Percentiles rank a stretch among this genome's conserved stretches.
These are phyloP conservation scores for Teratosphaeria destructans DNA, from an alignment of 2,329 filamentous ascomycete species.

Conservation along the genomic window DNA sequence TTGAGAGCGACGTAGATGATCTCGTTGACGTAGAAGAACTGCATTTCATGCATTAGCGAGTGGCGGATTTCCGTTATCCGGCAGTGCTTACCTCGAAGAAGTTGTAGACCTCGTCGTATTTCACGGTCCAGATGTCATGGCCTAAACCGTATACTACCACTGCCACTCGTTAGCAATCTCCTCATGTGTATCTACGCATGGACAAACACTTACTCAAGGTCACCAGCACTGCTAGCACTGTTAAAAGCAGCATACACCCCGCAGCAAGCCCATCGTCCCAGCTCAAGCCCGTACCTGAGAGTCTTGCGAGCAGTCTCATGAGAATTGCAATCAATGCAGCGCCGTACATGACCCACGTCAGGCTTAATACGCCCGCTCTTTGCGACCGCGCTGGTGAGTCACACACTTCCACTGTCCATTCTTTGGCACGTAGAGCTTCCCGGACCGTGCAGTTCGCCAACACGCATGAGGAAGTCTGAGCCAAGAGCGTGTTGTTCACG, in stretches of 20 bases:
- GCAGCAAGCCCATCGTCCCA: conserved; percentile 5
- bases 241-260: conserved; percentile 2
- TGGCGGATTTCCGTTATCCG: neutral
- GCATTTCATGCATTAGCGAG: neutral
- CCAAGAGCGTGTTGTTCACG: conserved; percentile 5
- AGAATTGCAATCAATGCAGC: conserved; percentile 6
- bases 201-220: neutral
- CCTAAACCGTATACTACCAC: conserved; percentile 13
- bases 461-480: conserved; percentile 5
- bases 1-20: conserved; percentile 1
- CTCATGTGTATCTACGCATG: neutral
- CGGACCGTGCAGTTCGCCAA: conserved; percentile 1
- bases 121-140: conserved; percentile 13
- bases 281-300: conserved; percentile 3
- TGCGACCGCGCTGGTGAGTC: neutral
- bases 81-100: neutral
- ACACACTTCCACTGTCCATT: conserved; percentile 5
- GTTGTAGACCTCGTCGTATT: conserved; percentile 6
- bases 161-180: neutral
- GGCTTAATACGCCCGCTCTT: neutral
- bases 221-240: conserved; percentile 2
- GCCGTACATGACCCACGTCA: neutral
- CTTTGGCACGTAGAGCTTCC: conserved; percentile 3
- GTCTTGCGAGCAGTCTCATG: conserved; percentile 4
- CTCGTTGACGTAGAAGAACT: conserved; percentile 2